Evolutionary conservation across 2,329 filamentous ascomycete genomes (phyloP).

Genomic region (Pezicula radicicola): DNA sequence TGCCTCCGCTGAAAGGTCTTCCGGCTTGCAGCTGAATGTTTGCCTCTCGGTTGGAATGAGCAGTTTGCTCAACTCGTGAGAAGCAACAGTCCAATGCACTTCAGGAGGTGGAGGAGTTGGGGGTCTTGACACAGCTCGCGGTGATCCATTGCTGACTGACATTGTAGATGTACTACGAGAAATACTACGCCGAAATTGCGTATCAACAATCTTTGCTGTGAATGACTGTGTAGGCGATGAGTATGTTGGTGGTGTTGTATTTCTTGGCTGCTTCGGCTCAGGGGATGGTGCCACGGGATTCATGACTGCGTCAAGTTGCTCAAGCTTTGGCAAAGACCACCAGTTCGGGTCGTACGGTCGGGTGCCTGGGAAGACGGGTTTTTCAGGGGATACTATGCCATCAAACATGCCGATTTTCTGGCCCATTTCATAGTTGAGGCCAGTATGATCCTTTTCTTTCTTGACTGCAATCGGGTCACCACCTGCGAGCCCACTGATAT

Average conservation of each 20-base stretch:
- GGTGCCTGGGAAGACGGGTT: constrained; percentile 9
- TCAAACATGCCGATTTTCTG: constrained; percentile 44
- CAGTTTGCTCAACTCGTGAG: constrained; percentile 76
- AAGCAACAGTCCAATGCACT: constrained; percentile 81
- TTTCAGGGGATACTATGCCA: constrained; percentile 7
- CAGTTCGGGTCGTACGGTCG: constrained; percentile 63
- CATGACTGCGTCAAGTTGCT: constrained; percentile 63
- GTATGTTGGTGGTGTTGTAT: constrained; percentile 65
- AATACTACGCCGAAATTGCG: constrained; percentile 48
- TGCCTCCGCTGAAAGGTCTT: constrained; percentile 74
- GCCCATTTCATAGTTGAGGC: constrained; percentile 57
- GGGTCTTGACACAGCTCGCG: constrained; percentile 37
- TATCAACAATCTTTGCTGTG: constrained; percentile 71
- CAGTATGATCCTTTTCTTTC: constrained; percentile 35
- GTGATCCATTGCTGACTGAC: constrained; percentile 34
- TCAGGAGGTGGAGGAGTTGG: constrained; percentile 73
- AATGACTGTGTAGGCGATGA: constrained; percentile 87
- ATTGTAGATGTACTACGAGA: constrained; percentile 60
- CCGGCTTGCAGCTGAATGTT: constrained; percentile 70
- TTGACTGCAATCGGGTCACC: constrained; percentile 39
- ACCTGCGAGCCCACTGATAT: constrained; percentile 77
- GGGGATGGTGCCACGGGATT: constrained; percentile 46
- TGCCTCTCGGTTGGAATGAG: constrained; percentile 75
- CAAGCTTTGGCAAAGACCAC: constrained; percentile 67
- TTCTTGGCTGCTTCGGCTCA: constrained; percentile 51